Evolutionary conservation across 495 filamentous ascomycete genomes (phyloP).

Genomic region (Evansstolkia leycettana): DNA sequence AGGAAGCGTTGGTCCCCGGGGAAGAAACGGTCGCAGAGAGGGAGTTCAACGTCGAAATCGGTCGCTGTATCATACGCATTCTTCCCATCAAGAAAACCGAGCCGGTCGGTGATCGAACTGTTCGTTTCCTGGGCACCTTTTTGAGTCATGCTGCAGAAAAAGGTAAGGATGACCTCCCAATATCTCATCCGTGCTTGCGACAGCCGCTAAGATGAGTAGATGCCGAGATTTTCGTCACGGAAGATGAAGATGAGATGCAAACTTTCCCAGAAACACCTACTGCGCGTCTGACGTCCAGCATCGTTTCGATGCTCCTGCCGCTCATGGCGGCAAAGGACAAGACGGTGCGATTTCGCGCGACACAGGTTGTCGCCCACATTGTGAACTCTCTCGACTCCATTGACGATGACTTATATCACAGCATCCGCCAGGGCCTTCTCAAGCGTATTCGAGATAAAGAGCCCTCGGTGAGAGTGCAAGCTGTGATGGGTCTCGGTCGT

Average conservation of each 20-base stretch:
- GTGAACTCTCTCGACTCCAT: slow-evolving; percentile 82
- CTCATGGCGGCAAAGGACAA: slow-evolving; percentile 78
- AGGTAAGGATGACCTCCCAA: slow-evolving; percentile 29
- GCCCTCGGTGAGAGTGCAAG: slow-evolving; percentile 79
- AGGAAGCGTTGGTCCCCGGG: slow-evolving; percentile 27
- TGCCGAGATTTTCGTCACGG: slow-evolving; percentile 30
- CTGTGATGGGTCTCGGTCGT: slow-evolving; percentile 77
- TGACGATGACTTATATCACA: slow-evolving; percentile 78
- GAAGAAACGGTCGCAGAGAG: slow-evolving; percentile 60
- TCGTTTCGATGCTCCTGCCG: slow-evolving; percentile 57
- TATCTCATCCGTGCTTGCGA: background rate
- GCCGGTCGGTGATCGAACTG: slow-evolving; percentile 69
- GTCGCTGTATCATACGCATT: slow-evolving; percentile 66
- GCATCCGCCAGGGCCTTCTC: slow-evolving; percentile 59
- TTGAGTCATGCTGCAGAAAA: slow-evolving; percentile 74
- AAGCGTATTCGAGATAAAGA: slow-evolving; percentile 91
- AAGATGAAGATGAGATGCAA: slow-evolving; percentile 38
- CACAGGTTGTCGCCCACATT: slow-evolving; percentile 80
- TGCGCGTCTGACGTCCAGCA: slow-evolving; percentile 59
- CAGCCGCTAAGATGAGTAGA: slow-evolving; percentile 15
- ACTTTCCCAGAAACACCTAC: slow-evolving; percentile 68
- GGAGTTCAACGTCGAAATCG: slow-evolving; percentile 78
- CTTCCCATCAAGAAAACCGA: slow-evolving; percentile 89
- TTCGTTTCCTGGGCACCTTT: slow-evolving; percentile 79
- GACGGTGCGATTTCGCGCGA: slow-evolving; percentile 76